These are phyloP conservation scores for Dissophora globulifera DNA, from an alignment of 192 early-diverging fungal species.

Conservation along the genomic window DNA sequence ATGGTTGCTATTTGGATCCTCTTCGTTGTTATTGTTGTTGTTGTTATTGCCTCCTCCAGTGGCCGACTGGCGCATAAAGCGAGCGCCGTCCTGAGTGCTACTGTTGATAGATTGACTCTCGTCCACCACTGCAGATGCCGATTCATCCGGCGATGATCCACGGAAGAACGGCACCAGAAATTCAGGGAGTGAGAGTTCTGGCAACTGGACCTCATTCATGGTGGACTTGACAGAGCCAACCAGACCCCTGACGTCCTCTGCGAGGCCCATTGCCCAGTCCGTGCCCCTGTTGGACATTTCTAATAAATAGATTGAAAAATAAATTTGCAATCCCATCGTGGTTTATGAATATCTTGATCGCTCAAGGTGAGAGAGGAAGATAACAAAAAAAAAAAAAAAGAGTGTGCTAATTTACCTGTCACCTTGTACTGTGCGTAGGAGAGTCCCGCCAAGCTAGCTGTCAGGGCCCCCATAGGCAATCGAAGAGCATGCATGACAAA, in stretches of 20 bases:
- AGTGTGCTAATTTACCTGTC: constrained; percentile 55
- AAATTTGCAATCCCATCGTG: too few species aligned
- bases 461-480: constrained; percentile 67
- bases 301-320: constrained; percentile 8
- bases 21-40: constrained; percentile 33
- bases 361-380: too few species aligned
- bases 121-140: constrained; percentile 21
- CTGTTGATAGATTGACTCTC: not conserved
- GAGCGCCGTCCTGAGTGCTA: constrained; percentile 37
- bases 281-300: constrained; percentile 52
- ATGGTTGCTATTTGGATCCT: constrained; percentile 28
- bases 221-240: constrained; percentile 46
- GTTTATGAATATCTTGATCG: too few species aligned
- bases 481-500: constrained; percentile 60
- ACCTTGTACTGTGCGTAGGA: constrained; percentile 73
- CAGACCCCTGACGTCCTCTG: constrained; percentile 39
- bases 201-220: constrained; percentile 44
- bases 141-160: constrained; percentile 52
- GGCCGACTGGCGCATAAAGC: constrained; percentile 43
- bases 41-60: constrained; percentile 27
- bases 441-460: constrained; percentile 66
- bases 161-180: constrained; percentile 53
- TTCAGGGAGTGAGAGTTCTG: constrained; percentile 45
- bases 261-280: constrained; percentile 44
- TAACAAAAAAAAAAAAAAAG: too few species aligned